Conservation (phyloP, 306 rosid species). For the Rubus parviflorus region DNA sequence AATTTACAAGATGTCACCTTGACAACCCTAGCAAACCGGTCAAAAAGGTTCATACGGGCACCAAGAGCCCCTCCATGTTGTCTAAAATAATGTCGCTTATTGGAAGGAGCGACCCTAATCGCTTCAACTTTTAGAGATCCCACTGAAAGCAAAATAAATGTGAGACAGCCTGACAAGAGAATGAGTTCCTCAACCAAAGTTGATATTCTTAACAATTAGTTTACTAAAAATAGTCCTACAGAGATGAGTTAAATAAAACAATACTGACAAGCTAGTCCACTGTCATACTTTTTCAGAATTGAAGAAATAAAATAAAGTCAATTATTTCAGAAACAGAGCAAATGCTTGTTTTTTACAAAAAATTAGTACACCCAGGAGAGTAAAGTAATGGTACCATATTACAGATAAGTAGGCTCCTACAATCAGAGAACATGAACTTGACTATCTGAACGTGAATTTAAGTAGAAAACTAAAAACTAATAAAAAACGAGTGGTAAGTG, state of each 20-base stretch:
- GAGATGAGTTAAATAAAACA: too few relatives aligned
- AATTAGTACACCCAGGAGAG: background rate
- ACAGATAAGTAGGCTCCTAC: background rate
- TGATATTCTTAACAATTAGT: background rate
- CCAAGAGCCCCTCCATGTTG: slow-evolving; percentile 72
- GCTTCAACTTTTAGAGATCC: slow-evolving; percentile 41
- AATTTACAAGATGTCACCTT: slow-evolving; percentile 53
- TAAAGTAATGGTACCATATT: background rate
- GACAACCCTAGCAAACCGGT: slow-evolving; percentile 81
- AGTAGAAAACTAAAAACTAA: background rate
- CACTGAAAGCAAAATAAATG: slow-evolving; percentile 24
- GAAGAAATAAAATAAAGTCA: background rate
- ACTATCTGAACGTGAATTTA: too few relatives aligned
- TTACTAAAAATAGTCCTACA: too few relatives aligned
- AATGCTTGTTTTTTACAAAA: background rate
- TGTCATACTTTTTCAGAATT: background rate
- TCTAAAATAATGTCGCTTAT: slow-evolving; percentile 29
- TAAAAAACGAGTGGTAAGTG: background rate
- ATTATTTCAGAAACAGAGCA: background rate
- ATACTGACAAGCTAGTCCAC: too few relatives aligned
- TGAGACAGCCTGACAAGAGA: background rate
- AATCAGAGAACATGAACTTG: background rate
- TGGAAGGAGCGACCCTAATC: slow-evolving; percentile 41
- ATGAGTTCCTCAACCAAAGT: background rate
- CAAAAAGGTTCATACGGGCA: slow-evolving; percentile 80